phyloP scores from a whole-genome alignment of 306 rosid genomes.

The Vigna unguiculata region DNA sequence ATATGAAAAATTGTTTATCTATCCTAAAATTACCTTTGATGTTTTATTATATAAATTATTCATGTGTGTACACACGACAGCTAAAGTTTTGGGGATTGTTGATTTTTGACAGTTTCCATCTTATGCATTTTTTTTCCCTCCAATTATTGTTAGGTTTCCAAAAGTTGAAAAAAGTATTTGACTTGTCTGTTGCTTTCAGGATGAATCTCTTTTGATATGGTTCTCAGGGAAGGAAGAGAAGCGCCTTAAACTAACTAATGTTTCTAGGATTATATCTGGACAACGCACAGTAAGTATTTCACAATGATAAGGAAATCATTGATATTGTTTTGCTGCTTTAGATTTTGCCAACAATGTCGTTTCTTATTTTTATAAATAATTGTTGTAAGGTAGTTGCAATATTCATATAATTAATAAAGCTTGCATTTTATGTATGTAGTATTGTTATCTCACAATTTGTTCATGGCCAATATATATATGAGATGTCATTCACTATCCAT shows the following conservation, averaged over 20 bases:
- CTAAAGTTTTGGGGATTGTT: not conserved
- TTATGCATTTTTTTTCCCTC: constrained; percentile 3
- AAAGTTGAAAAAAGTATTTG: constrained; percentile 34
- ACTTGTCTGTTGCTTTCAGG: constrained; percentile 68
- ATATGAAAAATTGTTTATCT: not conserved
- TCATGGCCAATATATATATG: not conserved
- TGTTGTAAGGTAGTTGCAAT: constrained; percentile 25
- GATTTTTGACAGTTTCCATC: not conserved
- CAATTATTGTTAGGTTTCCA: constrained; percentile 22
- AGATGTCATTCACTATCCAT: constrained; percentile 18
- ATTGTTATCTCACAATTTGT: constrained; percentile 29
- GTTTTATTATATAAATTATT: not conserved
- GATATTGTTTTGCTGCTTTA: constrained; percentile 40
- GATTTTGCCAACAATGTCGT: constrained; percentile 33
- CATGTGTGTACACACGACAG: not conserved
- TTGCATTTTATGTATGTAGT: constrained; percentile 32
- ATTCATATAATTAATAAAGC: constrained; percentile 9
- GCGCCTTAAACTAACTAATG: constrained; percentile 87
- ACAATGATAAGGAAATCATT: constrained; percentile 32
- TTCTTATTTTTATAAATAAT: constrained; percentile 9
- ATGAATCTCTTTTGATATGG: constrained; percentile 96
- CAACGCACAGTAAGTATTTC: constrained; percentile 88
- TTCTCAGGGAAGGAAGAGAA: constrained; percentile 98
- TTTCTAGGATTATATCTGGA: constrained; percentile 96
- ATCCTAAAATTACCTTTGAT: not conserved